phyloP scores from a whole-genome alignment of 345 rosid genomes.

The Eucalyptus cloeziana region DNA sequence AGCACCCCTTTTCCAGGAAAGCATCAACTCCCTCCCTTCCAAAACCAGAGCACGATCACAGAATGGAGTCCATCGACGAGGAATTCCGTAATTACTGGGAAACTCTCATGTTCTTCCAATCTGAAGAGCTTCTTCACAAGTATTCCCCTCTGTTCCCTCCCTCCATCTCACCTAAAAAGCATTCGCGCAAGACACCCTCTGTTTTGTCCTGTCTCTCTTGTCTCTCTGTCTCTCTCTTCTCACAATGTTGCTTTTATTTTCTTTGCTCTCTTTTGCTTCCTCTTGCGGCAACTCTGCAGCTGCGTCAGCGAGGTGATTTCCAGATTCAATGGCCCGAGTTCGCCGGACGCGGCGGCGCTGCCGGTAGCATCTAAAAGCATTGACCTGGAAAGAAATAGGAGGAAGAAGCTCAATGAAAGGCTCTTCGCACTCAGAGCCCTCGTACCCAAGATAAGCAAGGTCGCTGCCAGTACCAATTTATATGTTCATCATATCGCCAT shows the following conservation, averaged over 20 bases:
- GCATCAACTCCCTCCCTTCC: neutral
- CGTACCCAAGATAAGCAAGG: conserved; percentile 91
- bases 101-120: neutral
- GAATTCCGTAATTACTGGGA: neutral
- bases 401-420: conserved; percentile 77
- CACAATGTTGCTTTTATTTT: neutral
- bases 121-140: neutral
- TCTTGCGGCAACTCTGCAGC: neutral
- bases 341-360: conserved; percentile 69
- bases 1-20: neutral
- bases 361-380: conserved; percentile 64
- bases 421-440: conserved; percentile 81
- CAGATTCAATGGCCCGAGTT: conserved; percentile 66
- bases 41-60: neutral
- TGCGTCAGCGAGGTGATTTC: neutral
- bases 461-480: neutral
- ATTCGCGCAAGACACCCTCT: neutral
- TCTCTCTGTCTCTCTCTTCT: neutral
- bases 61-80: neutral
- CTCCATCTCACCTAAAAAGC: neutral
- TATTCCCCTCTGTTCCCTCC: neutral
- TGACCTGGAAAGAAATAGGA: conserved; percentile 67
- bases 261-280: neutral
- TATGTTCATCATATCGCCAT: neutral
- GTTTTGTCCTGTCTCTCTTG: neutral